Evolutionary conservation across 1,284 basidiomycete species (phyloP).

Genomic region (Ceratobasidium sp.): DNA sequence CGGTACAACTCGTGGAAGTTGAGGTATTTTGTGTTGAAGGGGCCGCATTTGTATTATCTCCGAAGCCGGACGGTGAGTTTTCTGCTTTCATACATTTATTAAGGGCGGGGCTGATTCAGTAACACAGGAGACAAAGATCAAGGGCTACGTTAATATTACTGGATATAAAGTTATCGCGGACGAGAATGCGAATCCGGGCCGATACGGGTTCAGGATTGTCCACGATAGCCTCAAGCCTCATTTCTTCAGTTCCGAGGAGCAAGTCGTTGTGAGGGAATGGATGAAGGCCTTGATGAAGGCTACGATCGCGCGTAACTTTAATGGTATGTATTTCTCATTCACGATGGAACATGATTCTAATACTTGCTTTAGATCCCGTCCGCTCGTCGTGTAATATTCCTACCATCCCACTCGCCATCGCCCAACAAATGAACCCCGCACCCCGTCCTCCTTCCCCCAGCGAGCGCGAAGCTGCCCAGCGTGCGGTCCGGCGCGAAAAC

Average conservation of each 20-base stretch:
- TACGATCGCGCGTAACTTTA: constrained; percentile 93
- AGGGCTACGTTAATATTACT: constrained; percentile 92
- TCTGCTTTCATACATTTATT: no score
- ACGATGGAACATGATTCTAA: constrained; percentile 16
- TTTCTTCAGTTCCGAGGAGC: constrained; percentile 93
- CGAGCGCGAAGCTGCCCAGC: constrained; percentile 89
- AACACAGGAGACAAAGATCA: constrained; percentile 89
- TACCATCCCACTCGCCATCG: constrained; percentile 94
- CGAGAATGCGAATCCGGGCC: constrained; percentile 91
- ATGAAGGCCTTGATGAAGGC: constrained; percentile 99
- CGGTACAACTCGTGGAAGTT: constrained; percentile 95
- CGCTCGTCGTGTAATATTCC: constrained; percentile 98
- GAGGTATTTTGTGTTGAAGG: constrained; percentile 96
- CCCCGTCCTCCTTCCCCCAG: constrained; percentile 95
- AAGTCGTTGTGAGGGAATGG: constrained; percentile 89
- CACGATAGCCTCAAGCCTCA: constrained; percentile 92
- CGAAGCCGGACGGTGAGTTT: constrained; percentile 79
- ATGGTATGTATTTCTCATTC: constrained; percentile 68
- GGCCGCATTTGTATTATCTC: constrained; percentile 88
- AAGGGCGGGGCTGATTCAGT: constrained; percentile 46
- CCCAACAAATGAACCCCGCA: constrained; percentile 95
- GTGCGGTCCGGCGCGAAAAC: constrained; percentile 88
- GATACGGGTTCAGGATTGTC: constrained; percentile 95
- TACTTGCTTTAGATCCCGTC: constrained; percentile 80
- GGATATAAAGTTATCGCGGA: constrained; percentile 96